Percentiles rank a stretch among this genome's conserved stretches.
Conservation (phyloP, 2,329 filamentous ascomycete species). For the Pseudonectria buxi region DNA sequence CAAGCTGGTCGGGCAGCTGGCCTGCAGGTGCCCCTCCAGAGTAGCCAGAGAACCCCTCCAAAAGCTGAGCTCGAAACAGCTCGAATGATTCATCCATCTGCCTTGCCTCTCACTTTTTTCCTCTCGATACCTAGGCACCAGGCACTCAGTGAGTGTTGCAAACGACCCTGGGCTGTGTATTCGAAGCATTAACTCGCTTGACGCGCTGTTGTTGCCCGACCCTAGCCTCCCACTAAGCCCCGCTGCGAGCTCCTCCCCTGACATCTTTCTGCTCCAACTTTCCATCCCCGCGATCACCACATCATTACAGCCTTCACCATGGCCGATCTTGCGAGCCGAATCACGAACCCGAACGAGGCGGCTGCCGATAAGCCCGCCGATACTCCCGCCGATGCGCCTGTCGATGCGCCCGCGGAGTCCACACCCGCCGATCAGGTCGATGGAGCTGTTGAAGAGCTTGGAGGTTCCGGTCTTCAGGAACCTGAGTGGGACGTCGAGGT, state of each 20-base stretch:
- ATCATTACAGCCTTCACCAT: constrained; percentile 23
- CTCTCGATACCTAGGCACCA: no score
- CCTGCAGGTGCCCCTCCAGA: constrained; percentile 26
- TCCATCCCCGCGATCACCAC: constrained; percentile 2
- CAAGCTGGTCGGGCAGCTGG: constrained; percentile 8
- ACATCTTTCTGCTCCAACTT: constrained; percentile 4
- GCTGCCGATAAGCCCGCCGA: constrained; percentile 16
- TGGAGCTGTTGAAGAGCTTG: constrained; percentile 28
- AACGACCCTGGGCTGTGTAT: background rate
- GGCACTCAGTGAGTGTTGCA: no score
- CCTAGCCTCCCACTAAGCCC: background rate
- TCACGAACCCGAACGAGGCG: constrained; percentile 37
- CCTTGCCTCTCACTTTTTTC: constrained; percentile 12
- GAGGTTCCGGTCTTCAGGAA: constrained; percentile 56
- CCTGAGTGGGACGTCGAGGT: constrained; percentile 85
- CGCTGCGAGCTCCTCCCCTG: constrained; percentile 9
- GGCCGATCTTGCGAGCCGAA: constrained; percentile 46
- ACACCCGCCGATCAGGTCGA: constrained; percentile 24
- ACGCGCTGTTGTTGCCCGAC: no score
- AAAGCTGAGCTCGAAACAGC: constrained; percentile 11
- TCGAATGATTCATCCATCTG: constrained; percentile 8
- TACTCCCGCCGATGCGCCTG: constrained; percentile 10
- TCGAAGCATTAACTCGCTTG: background rate
- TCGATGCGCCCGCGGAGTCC: constrained; percentile 17
- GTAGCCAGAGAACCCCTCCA: constrained; percentile 23